phyloP scores from a whole-genome alignment of 2,329 filamentous ascomycete genomes.

The Pyrenophora tritici-repentis region DNA sequence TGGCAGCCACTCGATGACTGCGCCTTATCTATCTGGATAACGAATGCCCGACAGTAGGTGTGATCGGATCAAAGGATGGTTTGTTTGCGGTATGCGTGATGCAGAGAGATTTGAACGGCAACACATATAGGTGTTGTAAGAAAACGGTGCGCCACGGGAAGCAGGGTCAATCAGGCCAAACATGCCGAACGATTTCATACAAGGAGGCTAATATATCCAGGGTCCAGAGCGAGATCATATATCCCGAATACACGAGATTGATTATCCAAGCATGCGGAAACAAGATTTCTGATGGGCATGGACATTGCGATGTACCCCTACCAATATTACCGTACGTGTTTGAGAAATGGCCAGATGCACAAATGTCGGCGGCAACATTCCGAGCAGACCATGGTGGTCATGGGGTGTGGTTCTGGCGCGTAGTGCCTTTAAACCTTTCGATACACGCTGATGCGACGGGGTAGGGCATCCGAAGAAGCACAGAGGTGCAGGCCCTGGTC shows the following conservation, averaged over 20 bases:
- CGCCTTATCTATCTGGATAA: slow-evolving; percentile 1
- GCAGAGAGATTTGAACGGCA: background rate
- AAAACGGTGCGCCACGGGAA: background rate
- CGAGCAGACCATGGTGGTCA: background rate
- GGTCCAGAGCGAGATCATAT: slow-evolving; percentile 8
- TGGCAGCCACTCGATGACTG: background rate
- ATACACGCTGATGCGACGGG: slow-evolving; percentile 43
- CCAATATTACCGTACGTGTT: slow-evolving; percentile 3
- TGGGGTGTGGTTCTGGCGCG: background rate
- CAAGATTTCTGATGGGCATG: background rate
- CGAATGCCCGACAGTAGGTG: background rate
- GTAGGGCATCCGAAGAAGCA: slow-evolving; percentile 37
- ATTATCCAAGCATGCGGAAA: slow-evolving; percentile 13
- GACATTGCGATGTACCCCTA: slow-evolving; percentile 7
- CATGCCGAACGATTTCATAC: slow-evolving; percentile 1
- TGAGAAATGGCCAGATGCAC: background rate
- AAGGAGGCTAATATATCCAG: background rate
- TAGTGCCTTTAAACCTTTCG: slow-evolving; percentile 29
- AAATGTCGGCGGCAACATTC: background rate
- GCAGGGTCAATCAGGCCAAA: slow-evolving; percentile 1
- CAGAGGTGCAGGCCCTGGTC: slow-evolving; percentile 33
- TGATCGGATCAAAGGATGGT: background rate
- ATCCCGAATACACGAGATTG: slow-evolving; percentile 14
- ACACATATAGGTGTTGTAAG: background rate
- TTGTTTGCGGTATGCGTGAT: background rate